Evolutionary conservation across 208 protist genomes (phyloP), one percentile per base, ranked within the genome.

Genomic region (Trypanosoma melophagium): DNA sequence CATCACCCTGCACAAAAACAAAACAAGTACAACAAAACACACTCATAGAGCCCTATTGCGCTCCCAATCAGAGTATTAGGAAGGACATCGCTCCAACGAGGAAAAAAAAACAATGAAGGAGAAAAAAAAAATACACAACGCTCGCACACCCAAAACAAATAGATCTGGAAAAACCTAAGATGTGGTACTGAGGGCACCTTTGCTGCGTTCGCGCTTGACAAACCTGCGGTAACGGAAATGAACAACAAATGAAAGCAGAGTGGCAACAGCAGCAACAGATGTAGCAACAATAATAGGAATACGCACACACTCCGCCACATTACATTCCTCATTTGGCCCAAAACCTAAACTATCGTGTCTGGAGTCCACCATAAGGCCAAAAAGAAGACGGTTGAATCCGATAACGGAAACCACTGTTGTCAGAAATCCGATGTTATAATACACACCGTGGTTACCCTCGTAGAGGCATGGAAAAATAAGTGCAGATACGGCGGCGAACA

Each of bases 351-450:
- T 70, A 38, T 49, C 52, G 61, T 82, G 77, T 64, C 77, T 71
- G 51, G 68, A 71, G 66, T 85, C 77, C 51, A 81, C 74, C 61
- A 69, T 70, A 50, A 79, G 65, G 40, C 83, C 83, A 54, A 89
- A 83, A 42, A 89, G 66, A n/a, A 79, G 51, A 42, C 73, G 79
- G 72, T 88, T 85, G 60, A 85, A 85, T 68, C 66, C 69, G 50
- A 88, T 77, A 8, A 81, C 70, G n/a, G 57, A 69, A n/a, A 85
- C 41, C 54, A 74, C 69, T 50, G 62, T 71, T 49, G 77, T 78
- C 35, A 79, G n/a, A 53, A 81, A 85, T 13, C 69, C 62, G 53
- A 79, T 56, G 59, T 62, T 79, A 74, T 83, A 83, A 22, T 85
- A 76, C 38, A 76, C 75, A 60, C 68, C 71, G 59, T 84, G 81